Base-by-base conservation (phyloP, 257 asterid genomes). In the Fraxinus anomala region DNA sequence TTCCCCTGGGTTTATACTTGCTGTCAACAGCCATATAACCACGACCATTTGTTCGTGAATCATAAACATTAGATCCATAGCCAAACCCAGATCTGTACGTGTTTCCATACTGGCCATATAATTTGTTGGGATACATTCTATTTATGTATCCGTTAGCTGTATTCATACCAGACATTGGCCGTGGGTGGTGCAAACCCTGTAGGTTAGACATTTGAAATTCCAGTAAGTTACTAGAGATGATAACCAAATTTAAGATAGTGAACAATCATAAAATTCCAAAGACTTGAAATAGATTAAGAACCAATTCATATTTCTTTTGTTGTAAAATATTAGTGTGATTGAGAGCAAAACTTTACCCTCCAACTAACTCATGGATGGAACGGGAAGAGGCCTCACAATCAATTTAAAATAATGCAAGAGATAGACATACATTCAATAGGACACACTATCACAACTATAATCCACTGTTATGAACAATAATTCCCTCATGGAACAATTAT, bases 1-100 rank as follows among this genome's bases (percentile, higher is more conserved):
- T 82, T 30, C 91, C 92, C 81, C 89, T 86, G 11, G 97, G 86
- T 84, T 83, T 91, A 82, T 80, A 88, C 83, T 85, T 89, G 74
- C 78, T 83, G 67, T 88, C 92, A 47, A 80, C 77, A 21, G 89
- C 47, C 87, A 87, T 73, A 90, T 90, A 92, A 68, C 91, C 89
- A 40, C 89, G 91, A 13, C 89, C 91, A 79, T 77, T 77, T 1
- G 78, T 11, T 44, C 96, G 82, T 8, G 93, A 40, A 79, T 85
- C 91, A 56, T 86, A 89, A 73, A 84, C 85, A 77, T 74, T 86
- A 28, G 89, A 26, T 26, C 28, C 28, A 26, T 26, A 26, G 28
- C 28, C 28, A 1, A 26, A 26, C 28, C 28, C 28, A 26, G 28
- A 26, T 26, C 28, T 26, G 28, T 26, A 26, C 28, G 28, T 26